A percentile compares a stretch with the other conserved stretches of the same genome.
phyloP scores from a whole-genome alignment of 164 flowering plant species.

The Litsea cubeba region DNA sequence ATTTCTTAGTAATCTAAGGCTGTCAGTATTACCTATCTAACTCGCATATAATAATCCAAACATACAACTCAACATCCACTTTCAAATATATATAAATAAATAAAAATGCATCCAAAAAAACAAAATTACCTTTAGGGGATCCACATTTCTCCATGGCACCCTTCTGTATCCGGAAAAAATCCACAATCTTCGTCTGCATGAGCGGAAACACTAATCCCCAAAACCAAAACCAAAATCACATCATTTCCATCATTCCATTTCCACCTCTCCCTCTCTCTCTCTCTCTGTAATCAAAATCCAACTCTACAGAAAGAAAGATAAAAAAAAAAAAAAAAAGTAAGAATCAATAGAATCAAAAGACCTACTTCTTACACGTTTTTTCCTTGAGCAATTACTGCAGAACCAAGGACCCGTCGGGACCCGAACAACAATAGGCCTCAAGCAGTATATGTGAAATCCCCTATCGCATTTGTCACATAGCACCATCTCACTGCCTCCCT shows the following conservation, averaged over 20 bases:
- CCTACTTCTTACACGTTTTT: conserved; percentile 39
- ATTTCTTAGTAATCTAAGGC: too few species aligned
- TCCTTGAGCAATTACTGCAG: conserved; percentile 48
- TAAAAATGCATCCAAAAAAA: background rate
- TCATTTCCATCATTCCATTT: background rate
- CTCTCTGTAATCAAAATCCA: too few species aligned
- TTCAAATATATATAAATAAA: background rate
- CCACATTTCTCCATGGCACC: conserved; percentile 15
- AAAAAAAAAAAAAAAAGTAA: background rate
- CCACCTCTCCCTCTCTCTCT: too few species aligned
- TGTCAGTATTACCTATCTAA: too few species aligned
- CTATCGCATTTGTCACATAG: conserved; percentile 59
- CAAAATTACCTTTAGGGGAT: conserved; percentile 32
- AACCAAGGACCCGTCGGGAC: conserved; percentile 63
- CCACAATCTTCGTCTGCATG: conserved; percentile 50
- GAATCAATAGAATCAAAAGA: background rate
- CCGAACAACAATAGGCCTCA: conserved; percentile 54
- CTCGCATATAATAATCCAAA: too few species aligned
- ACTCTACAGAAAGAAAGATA: background rate
- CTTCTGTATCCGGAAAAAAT: conserved; percentile 58
- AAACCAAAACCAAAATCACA: background rate
- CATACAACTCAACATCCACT: too few species aligned
- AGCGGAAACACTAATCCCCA: conserved; percentile 36
- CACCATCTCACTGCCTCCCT: conserved; percentile 43
- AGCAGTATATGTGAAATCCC: conserved; percentile 60